Evolutionary conservation across 1,284 basidiomycete species (phyloP).

Genomic region (Tranzscheliella williamsii): DNA sequence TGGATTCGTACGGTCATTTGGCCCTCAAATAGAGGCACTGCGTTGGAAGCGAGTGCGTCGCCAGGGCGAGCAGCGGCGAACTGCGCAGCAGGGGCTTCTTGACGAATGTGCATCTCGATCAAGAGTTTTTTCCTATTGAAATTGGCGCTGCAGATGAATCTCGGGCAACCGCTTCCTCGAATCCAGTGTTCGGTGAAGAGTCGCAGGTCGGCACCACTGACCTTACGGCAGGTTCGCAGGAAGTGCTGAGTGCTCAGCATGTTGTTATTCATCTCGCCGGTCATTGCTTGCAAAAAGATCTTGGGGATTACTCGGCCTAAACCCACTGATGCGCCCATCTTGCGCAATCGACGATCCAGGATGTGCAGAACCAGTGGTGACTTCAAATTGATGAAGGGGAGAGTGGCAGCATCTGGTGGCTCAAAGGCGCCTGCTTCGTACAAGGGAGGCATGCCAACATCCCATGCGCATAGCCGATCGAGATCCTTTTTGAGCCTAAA

Average conservation of each 20-base stretch:
- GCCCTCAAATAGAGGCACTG: slow-evolving; percentile 67
- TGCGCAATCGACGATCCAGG: slow-evolving; percentile 86
- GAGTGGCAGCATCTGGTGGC: slow-evolving; percentile 64
- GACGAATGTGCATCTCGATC: slow-evolving; percentile 90
- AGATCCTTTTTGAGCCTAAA: slow-evolving; percentile 95
- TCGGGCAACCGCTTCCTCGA: slow-evolving; percentile 92
- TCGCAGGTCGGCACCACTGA: slow-evolving; percentile 76
- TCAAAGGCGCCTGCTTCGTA: slow-evolving; percentile 83
- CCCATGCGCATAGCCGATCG: slow-evolving; percentile 84
- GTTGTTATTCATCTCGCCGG: slow-evolving; percentile 79
- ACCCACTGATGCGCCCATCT: slow-evolving; percentile 91
- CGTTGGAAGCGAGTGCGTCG: slow-evolving; percentile 54
- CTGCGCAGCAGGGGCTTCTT: slow-evolving; percentile 74
- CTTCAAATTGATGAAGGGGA: slow-evolving; percentile 86
- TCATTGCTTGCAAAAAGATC: slow-evolving; percentile 89
- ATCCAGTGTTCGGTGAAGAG: slow-evolving; percentile 98
- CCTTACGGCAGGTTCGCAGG: slow-evolving; percentile 87
- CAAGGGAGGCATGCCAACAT: slow-evolving; percentile 87
- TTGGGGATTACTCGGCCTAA: slow-evolving; percentile 93
- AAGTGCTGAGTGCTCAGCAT: slow-evolving; percentile 87
- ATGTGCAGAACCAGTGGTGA: slow-evolving; percentile 93
- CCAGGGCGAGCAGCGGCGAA: slow-evolving; percentile 51
- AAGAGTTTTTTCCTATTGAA: slow-evolving; percentile 99
- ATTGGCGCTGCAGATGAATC: slow-evolving; percentile 82
- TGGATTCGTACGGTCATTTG: slow-evolving; percentile 98